These are phyloP conservation scores for Diplocarpon mali DNA, from an alignment of 2,329 filamentous ascomycete species.

Conservation along the genomic window DNA sequence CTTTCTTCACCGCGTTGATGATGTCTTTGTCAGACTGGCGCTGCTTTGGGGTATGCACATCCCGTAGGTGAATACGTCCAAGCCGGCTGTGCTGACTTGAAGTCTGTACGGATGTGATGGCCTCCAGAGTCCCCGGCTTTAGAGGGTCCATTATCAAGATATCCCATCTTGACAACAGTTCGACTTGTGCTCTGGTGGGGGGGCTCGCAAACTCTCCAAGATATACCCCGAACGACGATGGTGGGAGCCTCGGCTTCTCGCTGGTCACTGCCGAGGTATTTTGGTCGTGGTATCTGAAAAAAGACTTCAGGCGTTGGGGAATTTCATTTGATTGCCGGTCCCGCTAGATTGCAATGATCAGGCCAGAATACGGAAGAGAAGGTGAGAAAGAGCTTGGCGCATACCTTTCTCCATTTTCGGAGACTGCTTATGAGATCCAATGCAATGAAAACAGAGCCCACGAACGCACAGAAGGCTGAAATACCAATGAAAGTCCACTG, in stretches of 20 bases:
- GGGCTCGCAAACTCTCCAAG: constrained; percentile 1
- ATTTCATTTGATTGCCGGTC: constrained; percentile 1
- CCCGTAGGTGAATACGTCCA: not conserved
- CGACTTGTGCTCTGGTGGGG: not conserved
- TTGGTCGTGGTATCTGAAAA: not conserved
- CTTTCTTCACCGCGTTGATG: constrained; percentile 1
- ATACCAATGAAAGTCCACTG: constrained; percentile 4
- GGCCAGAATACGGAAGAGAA: not conserved
- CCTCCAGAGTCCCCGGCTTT: not conserved
- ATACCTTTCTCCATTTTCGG: constrained; percentile 2
- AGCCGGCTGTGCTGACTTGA: constrained; percentile 2
- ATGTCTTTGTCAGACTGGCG: constrained; percentile 1
- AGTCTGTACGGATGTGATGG: not conserved
- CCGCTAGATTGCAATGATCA: not conserved
- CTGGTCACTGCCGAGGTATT: not conserved
- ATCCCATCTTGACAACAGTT: constrained; percentile 2
- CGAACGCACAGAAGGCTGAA: not conserved
- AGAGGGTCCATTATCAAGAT: constrained; percentile 1
- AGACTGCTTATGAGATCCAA: not conserved
- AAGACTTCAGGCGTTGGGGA: constrained; percentile 1
- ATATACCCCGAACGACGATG: constrained; percentile 2
- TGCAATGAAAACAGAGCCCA: not conserved
- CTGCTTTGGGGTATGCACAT: not conserved
- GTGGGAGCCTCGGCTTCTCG: not conserved
- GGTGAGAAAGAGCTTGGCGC: not conserved